Evolutionary conservation across 805 yeast genomes (phyloP).

Genomic region (Lipomyces anomalus): DNA sequence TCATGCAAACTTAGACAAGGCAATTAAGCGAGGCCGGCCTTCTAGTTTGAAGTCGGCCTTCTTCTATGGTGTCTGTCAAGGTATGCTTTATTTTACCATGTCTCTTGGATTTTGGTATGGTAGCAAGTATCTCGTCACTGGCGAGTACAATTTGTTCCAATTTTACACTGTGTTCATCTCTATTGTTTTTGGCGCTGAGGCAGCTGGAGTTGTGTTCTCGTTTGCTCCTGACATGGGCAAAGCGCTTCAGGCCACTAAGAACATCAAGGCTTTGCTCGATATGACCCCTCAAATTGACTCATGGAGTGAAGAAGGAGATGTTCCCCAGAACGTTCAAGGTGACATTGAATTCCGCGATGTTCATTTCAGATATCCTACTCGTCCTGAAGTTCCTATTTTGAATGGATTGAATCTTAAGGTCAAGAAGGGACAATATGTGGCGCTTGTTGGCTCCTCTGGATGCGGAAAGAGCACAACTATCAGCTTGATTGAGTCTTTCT

Average conservation of each 20-base stretch:
- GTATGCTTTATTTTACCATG: constrained; percentile 38
- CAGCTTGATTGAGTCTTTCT: constrained; percentile 50
- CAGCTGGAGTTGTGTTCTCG: constrained; percentile 41
- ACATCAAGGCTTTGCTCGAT: constrained; percentile 33
- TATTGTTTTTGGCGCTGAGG: constrained; percentile 40
- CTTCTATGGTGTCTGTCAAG: constrained; percentile 39
- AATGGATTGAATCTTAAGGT: constrained; percentile 27
- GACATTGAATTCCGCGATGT: constrained; percentile 44
- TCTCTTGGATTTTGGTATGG: constrained; percentile 45
- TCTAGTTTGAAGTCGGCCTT: constrained; percentile 26
- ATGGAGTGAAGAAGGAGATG: constrained; percentile 31
- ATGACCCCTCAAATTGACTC: constrained; percentile 35
- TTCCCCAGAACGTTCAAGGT: constrained; percentile 37
- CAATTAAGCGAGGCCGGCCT: constrained; percentile 11
- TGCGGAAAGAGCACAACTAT: constrained; percentile 42
- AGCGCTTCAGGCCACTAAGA: constrained; percentile 37
- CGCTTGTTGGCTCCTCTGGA: constrained; percentile 84
- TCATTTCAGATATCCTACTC: constrained; percentile 32
- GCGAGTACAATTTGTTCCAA: constrained; percentile 31
- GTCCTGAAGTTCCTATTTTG: constrained; percentile 30
- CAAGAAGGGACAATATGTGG: constrained; percentile 81
- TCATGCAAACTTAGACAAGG: constrained; percentile 13
- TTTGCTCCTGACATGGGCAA: constrained; percentile 43
- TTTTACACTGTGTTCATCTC: constrained; percentile 40
- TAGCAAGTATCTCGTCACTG: constrained; percentile 32